Evolutionary conservation across 257 asterid species (phyloP), one percentile per base, ranked within the genome.

Genomic region (Solanum tacnaense): DNA sequence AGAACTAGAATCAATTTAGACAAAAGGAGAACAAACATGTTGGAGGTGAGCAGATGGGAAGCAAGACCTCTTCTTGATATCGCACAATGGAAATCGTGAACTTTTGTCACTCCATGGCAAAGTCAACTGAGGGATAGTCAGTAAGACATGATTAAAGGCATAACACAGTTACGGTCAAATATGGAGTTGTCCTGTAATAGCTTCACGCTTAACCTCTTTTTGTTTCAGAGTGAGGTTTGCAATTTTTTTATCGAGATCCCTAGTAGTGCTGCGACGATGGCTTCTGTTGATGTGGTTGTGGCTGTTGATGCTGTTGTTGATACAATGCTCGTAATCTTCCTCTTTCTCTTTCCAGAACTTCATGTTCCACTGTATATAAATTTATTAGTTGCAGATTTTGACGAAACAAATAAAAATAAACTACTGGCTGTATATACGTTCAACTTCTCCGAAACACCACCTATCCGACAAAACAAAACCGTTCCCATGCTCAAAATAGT

Each of bases 341-440:
- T 4, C 91, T 93, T 91, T 97, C 99, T 92, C 98, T 93, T 90
- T 97, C 99, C 91, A 97, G 86, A 79, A 95, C 95, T 35, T 96
- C 98, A 84, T 96, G 98, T 91, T 97, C 99, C 90, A 97, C 99
- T 96, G 93, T 94, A 90, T 65, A 90, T n/a, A 84, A 83, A 91
- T 71, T 56, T 71, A 71, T 73, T 36, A 29, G 49, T 41, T 41
- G 0, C 49, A 41, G 1, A 41, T 41, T 44, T 15, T 3, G 2
- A 79, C 25, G 84, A 41, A 79, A 44, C 65, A 25, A 27, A 25
- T 79, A 38, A 79, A 74, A 79, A 78, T 41, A 25, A 78, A 78
- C 35, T 25, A 25, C 8, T 44, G 25, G 65, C 7, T 41, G 0
- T 13, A 7, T 25, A 79, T 41, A 41, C 23, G 3, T 76, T 23